Percentiles rank a stretch among this genome's conserved stretches.
Evolutionary conservation across 768 basidiomycete species (phyloP).

Genomic region (Termitomyces titanicus): DNA sequence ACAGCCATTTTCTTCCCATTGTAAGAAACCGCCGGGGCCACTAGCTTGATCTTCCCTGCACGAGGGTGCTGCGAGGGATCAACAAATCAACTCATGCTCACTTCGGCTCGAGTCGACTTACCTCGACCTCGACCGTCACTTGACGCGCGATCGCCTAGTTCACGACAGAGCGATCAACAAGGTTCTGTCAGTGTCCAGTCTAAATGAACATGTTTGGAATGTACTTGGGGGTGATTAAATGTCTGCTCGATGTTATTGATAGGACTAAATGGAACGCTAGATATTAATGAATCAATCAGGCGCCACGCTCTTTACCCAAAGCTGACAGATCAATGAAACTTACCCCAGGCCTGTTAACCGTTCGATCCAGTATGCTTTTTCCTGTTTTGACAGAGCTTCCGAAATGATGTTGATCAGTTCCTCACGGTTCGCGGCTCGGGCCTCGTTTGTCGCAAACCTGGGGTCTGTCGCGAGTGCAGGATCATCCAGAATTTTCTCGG

Average conservation of each 20-base stretch:
- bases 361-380: slow-evolving; percentile 72
- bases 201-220: background rate
- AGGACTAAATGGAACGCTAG: slow-evolving; percentile 80
- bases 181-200: background rate
- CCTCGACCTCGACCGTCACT: slow-evolving; percentile 75
- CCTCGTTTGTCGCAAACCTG: slow-evolving; percentile 69
- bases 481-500: slow-evolving; percentile 55
- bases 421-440: slow-evolving; percentile 71
- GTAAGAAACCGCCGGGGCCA: slow-evolving; percentile 78
- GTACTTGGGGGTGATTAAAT: slow-evolving; percentile 78
- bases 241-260: slow-evolving; percentile 91
- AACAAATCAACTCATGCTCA: slow-evolving; percentile 21
- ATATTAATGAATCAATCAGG: background rate
- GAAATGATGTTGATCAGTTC: slow-evolving; percentile 70
- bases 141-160: slow-evolving; percentile 67
- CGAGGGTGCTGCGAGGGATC: slow-evolving; percentile 55
- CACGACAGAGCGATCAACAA: slow-evolving; percentile 5
- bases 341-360: slow-evolving; percentile 78
- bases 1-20: slow-evolving; percentile 78
- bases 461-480: slow-evolving; percentile 58
- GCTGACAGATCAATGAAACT: slow-evolving; percentile 13
- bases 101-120: slow-evolving; percentile 35
- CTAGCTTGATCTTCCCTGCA: slow-evolving; percentile 73
- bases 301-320: background rate
- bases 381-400: slow-evolving; percentile 48